Conservation (phyloP, 192 early-diverging fungal genomes). For the Lunasporangiospora selenospora region DNA sequence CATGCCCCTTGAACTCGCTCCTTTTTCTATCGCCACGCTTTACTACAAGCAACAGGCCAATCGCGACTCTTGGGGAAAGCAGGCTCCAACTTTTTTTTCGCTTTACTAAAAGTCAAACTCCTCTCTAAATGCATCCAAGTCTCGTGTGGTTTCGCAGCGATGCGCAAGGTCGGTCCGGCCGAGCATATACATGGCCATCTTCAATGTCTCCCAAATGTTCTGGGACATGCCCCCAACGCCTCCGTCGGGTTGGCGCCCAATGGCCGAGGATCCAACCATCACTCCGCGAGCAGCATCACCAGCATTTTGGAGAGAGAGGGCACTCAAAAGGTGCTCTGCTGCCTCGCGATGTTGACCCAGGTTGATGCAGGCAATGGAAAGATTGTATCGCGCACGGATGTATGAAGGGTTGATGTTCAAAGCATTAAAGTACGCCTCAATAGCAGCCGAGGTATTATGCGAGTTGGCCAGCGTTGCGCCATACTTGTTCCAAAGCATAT, state of each 20-base stretch:
- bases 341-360: conserved; percentile 88
- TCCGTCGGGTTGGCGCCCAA: conserved; percentile 41
- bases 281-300: conserved; percentile 51
- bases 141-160: conserved; percentile 73
- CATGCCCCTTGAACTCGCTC: no score
- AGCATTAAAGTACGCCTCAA: conserved; percentile 94
- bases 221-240: conserved; percentile 66
- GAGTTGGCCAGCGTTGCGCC: conserved; percentile 97
- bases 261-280: conserved; percentile 41
- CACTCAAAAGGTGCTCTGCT: conserved; percentile 90
- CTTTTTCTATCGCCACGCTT: no score
- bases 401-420: conserved; percentile 95
- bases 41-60: no score
- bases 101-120: conserved; percentile 84
- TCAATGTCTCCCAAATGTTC: conserved; percentile 87
- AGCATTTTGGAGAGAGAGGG: conserved; percentile 80
- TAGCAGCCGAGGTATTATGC: conserved; percentile 74
- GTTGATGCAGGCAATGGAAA: conserved; percentile 92
- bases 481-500: conserved; percentile 96
- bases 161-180: conserved; percentile 82
- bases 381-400: conserved; percentile 96
- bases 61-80: no score
- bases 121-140: conserved; percentile 80
- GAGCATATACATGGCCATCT: conserved; percentile 77
- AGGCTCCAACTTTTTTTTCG: no score